A percentile compares a stretch with the other conserved stretches of the same genome.
Evolutionary conservation across 1,284 basidiomycete genomes (phyloP).

Genomic region (Neotropicomus parvogracilis): DNA sequence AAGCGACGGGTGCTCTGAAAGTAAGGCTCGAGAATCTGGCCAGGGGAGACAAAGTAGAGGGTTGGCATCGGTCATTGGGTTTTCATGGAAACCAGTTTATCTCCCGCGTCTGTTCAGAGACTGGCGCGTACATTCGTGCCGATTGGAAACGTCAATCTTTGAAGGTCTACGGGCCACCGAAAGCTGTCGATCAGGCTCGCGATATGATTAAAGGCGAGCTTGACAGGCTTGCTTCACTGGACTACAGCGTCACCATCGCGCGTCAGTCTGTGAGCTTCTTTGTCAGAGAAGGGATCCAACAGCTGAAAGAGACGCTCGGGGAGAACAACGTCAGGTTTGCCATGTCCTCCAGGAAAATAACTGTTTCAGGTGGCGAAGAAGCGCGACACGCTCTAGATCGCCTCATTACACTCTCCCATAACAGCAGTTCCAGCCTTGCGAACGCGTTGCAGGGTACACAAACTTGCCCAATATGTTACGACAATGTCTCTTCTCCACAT

Average conservation of each 20-base stretch:
- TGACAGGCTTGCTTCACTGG: constrained; percentile 39
- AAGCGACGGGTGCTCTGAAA: constrained; percentile 51
- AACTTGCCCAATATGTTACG: constrained; percentile 51
- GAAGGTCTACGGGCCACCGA: constrained; percentile 40
- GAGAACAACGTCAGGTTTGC: constrained; percentile 47
- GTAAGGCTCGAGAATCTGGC: constrained; percentile 54
- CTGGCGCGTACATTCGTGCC: constrained; percentile 40
- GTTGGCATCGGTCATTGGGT: constrained; percentile 47
- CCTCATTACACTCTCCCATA: constrained; percentile 41
- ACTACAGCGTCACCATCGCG: constrained; percentile 38
- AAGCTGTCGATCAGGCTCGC: constrained; percentile 37
- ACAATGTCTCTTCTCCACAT: constrained; percentile 42
- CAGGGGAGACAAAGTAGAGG: constrained; percentile 45
- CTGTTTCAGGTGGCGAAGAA: constrained; percentile 48
- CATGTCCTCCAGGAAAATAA: constrained; percentile 36
- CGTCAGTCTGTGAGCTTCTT: constrained; percentile 44
- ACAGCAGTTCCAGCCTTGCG: constrained; percentile 10
- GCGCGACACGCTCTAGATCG: constrained; percentile 41
- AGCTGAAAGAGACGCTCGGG: constrained; percentile 47
- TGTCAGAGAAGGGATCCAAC: constrained; percentile 43
- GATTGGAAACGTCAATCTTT: constrained; percentile 42
- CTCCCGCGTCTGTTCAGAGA: constrained; percentile 32
- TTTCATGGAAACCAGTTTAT: constrained; percentile 34
- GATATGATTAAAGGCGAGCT: constrained; percentile 42
- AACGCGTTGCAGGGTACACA: constrained; percentile 20